phyloP scores from a whole-genome alignment of 1,284 basidiomycete genomes.

The Ustilago trichophora region DNA sequence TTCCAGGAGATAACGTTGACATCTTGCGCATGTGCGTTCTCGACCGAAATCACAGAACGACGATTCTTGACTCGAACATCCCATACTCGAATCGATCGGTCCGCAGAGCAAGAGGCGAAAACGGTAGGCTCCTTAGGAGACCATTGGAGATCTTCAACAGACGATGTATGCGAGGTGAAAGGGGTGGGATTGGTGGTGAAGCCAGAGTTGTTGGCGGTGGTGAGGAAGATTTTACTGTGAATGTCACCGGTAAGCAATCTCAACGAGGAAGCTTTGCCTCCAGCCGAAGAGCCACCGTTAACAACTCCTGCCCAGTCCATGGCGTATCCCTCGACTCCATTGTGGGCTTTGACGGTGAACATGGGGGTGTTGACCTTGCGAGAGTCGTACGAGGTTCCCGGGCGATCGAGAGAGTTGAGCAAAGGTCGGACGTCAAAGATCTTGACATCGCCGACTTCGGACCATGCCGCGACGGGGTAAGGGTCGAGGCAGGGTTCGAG shows the following conservation, averaged over 20 bases:
- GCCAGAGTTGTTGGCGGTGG: conserved; percentile 61
- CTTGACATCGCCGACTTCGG: conserved; percentile 95
- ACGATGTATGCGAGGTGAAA: conserved; percentile 88
- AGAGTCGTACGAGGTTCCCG: conserved; percentile 69
- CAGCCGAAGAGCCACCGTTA: conserved; percentile 44
- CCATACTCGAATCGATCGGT: conserved; percentile 91
- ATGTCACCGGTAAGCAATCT: conserved; percentile 64
- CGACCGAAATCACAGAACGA: conserved; percentile 82
- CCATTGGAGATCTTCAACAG: conserved; percentile 97
- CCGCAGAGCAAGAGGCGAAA: conserved; percentile 94
- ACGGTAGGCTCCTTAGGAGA: conserved; percentile 91
- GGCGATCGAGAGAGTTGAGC: conserved; percentile 88
- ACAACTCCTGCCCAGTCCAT: conserved; percentile 83
- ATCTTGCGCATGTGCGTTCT: conserved; percentile 85
- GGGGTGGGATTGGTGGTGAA: conserved; percentile 74
- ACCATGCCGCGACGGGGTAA: conserved; percentile 92
- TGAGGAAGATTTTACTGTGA: conserved; percentile 65
- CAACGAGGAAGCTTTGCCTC: conserved; percentile 52
- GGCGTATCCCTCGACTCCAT: conserved; percentile 87
- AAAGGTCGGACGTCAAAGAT: conserved; percentile 94
- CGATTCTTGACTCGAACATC: conserved; percentile 90
- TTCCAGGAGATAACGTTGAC: conserved; percentile 99
- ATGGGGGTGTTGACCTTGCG: conserved; percentile 59
- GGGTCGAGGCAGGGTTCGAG: conserved; percentile 60
- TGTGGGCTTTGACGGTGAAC: conserved; percentile 63